Evolutionary conservation across 371 early-diverging fungal genomes (phyloP).

Genomic region (Mortierella sp.): DNA sequence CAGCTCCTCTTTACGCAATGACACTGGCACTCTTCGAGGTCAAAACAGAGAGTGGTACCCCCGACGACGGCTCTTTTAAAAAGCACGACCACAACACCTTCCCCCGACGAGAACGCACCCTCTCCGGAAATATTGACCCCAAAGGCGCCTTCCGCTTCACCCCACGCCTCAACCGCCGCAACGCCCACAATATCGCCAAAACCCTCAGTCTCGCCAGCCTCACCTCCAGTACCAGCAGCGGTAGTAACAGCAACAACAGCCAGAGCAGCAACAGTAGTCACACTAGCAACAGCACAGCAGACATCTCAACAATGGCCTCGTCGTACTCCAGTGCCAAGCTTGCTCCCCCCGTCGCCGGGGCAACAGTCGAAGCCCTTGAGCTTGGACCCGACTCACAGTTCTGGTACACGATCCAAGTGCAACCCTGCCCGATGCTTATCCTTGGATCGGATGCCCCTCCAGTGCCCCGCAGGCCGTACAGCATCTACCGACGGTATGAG

Average conservation of each 20-base stretch:
- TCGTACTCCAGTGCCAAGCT: conserved; percentile 35
- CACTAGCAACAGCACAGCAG: not conserved
- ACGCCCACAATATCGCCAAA: not conserved
- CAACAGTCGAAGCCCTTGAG: conserved; percentile 13
- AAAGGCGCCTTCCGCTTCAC: not conserved
- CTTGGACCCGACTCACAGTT: not conserved
- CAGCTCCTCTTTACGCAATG: not conserved
- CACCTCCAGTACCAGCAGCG: not conserved
- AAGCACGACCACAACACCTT: not conserved
- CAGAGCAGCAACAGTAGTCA: not conserved
- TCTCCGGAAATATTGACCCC: not conserved
- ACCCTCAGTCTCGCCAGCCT: not conserved
- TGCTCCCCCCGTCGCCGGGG: conserved; percentile 24
- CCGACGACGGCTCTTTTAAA: not conserved
- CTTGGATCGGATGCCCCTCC: conserved; percentile 9
- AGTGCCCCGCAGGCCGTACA: conserved; percentile 24
- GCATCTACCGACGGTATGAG: conserved; percentile 28
- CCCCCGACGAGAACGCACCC: not conserved
- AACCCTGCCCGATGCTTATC: conserved; percentile 14
- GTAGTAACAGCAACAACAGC: not conserved
- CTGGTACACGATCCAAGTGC: conserved; percentile 29
- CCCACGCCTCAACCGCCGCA: not conserved
- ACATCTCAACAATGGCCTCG: conserved; percentile 9
- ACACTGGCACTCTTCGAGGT: not conserved
- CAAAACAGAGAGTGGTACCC: not conserved